These are phyloP conservation scores for Lasiodiplodia sp. DNA, from an alignment of 2,329 filamentous ascomycete genomes.

Conservation along the genomic window DNA sequence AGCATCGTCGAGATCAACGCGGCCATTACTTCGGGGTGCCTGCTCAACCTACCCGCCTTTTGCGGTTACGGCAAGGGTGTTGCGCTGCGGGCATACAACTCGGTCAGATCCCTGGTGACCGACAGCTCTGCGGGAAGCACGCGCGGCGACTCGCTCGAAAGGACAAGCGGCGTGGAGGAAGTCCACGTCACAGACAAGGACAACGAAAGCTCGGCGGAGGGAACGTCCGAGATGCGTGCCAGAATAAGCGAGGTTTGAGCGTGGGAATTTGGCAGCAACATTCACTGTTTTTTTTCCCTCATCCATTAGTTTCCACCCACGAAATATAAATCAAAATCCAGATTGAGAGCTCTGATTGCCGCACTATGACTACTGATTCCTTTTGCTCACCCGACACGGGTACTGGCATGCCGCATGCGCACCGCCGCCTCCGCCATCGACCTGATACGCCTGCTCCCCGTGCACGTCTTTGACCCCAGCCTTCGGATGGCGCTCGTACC, in stretches of 20 bases:
- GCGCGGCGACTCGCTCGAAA: not conserved
- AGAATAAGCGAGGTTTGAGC: not conserved
- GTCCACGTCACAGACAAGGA: not conserved
- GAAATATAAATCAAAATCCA: not conserved
- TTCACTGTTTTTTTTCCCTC: not conserved
- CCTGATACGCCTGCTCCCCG: constrained; percentile 39
- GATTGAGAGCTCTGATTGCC: not conserved
- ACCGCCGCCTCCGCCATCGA: constrained; percentile 26
- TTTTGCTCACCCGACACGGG: not conserved
- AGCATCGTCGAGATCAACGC: constrained; percentile 16
- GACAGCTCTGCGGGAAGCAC: not conserved
- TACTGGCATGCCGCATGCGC: not conserved
- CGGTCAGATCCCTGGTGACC: constrained; percentile 3
- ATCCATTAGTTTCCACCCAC: not conserved
- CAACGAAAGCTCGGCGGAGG: not conserved
- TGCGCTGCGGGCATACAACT: constrained; percentile 10
- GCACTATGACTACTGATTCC: not conserved
- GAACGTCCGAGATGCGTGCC: not conserved
- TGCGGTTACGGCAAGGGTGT: constrained; percentile 2
- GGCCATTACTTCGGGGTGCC: constrained; percentile 11
- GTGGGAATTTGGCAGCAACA: not conserved
- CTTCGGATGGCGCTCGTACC: not conserved
- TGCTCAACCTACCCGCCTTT: constrained; percentile 19
- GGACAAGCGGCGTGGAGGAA: not conserved
- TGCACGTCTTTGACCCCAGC: constrained; percentile 1